phyloP scores from a whole-genome alignment of 495 filamentous ascomycete genomes.

The Chaetomium tenue region DNA sequence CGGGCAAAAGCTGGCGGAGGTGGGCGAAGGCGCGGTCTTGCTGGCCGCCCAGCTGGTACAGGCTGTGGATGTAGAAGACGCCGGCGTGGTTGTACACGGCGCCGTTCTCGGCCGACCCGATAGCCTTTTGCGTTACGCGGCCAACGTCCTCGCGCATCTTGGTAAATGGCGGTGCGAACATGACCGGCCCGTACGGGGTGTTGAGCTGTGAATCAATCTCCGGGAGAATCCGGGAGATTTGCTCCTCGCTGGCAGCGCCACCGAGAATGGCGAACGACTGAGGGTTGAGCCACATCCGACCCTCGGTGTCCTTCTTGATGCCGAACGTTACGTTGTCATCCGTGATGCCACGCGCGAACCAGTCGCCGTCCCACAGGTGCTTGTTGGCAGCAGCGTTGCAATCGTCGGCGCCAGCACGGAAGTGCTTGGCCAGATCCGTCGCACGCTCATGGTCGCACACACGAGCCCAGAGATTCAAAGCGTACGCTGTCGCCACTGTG shows the following conservation, averaged over 20 bases:
- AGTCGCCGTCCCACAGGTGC: constrained; percentile 56
- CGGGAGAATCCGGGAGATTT: constrained; percentile 47
- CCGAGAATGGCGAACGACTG: constrained; percentile 55
- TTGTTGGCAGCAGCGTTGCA: constrained; percentile 52
- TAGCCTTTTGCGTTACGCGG: constrained; percentile 57
- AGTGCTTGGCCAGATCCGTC: constrained; percentile 41
- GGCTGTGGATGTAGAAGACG: constrained; percentile 51
- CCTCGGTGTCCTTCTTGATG: constrained; percentile 49
- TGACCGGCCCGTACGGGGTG: constrained; percentile 53
- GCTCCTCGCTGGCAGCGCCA: constrained; percentile 47
- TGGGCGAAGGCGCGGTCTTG: constrained; percentile 50
- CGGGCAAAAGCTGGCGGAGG: constrained; percentile 53
- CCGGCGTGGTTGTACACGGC: constrained; percentile 58
- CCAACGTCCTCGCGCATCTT: constrained; percentile 59
- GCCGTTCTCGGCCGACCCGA: constrained; percentile 56
- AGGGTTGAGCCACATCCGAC: constrained; percentile 58
- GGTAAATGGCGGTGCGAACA: constrained; percentile 54
- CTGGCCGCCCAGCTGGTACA: constrained; percentile 51
- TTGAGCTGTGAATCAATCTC: constrained; percentile 51
- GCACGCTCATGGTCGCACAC: constrained; percentile 50
- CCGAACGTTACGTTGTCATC: constrained; percentile 55
- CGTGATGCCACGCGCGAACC: constrained; percentile 58
- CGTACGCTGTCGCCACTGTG: constrained; percentile 53
- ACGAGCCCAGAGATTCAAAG: constrained; percentile 50
- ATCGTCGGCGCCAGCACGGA: constrained; percentile 44